Evolutionary conservation across 768 basidiomycete species (phyloP), one percentile per base, ranked within the genome.

Genomic region (Kockovaella imperatae): DNA sequence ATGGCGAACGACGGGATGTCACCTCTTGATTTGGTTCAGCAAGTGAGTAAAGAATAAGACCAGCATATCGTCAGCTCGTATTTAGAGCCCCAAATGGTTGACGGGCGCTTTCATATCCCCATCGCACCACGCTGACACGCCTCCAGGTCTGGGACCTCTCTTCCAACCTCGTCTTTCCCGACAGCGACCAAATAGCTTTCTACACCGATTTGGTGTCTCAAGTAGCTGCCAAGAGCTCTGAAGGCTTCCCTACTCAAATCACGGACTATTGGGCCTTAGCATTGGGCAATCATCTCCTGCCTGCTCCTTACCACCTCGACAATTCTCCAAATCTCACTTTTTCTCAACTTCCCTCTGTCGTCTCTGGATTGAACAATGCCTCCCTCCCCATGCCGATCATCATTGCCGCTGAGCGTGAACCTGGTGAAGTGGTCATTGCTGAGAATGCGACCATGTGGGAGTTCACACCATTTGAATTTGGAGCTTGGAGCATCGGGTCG

Each of bases 381-480:
- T 57, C 35, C 34, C 54, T 69, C 11, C 69, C 67, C 1, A 67
- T 63, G 52, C 69, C 71, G 1, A 66, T 72, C 52, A 65, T 72
- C 45, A 55, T 72, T 25, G 64, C 71, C 2, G 64, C 60, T 11
- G 71, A 70, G 59, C 59, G 69, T 30, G 64, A 68, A 59, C 49
- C 53, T 23, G 57, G 64, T 5, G 67, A 68, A 36, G 23, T 62
- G 18, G 63, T 70, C 46, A 49, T 68, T 18, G 52, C 69, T 1
- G 53, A 54, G 30, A 72, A 72, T 41, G 62, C 67, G 1, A 70
- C 71, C 15, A 46, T 66, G 15, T 72, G 62, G 60, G 71, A 72
- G 42, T 64, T 70, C 41, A 66, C 67, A 1, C 63, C 64, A 8
- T 59, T 45, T 18, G 66, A 68, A 47, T 72, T 71, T 38, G 71